A percentile compares a stretch with the other conserved stretches of the same genome.
These are phyloP conservation scores for Apophysomyces trapeziformis DNA, from an alignment of 371 early-diverging fungal species.

Conservation along the genomic window DNA sequence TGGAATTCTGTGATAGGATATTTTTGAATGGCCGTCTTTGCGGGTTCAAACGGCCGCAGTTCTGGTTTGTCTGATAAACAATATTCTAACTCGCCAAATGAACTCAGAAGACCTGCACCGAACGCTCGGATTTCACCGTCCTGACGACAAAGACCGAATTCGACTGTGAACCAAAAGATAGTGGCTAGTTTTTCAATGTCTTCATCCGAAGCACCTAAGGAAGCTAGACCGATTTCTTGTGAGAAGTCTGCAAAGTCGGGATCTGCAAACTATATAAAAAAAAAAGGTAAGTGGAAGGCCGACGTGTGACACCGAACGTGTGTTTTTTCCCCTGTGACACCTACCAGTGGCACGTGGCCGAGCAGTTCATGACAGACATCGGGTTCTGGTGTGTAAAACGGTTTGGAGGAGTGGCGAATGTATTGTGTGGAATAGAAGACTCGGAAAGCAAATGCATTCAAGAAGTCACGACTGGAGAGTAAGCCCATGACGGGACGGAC, in stretches of 20 bases:
- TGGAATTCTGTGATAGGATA: slow-evolving; percentile 97
- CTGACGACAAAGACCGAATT: slow-evolving; percentile 94
- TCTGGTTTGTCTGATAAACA: slow-evolving; percentile 83
- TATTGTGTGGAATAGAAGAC: slow-evolving; percentile 98
- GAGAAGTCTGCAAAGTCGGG: slow-evolving; percentile 96
- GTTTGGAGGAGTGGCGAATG: slow-evolving; percentile 91
- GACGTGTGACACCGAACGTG: neutral
- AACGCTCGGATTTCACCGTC: slow-evolving; percentile 83
- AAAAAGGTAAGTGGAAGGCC: neutral
- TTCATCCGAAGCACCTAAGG: slow-evolving; percentile 91
- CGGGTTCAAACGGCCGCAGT: slow-evolving; percentile 83
- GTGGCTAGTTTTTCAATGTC: slow-evolving; percentile 91
- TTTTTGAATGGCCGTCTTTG: slow-evolving; percentile 76
- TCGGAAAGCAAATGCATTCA: slow-evolving; percentile 97
- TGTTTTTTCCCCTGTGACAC: neutral
- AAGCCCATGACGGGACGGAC: slow-evolving; percentile 96
- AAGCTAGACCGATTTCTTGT: slow-evolving; percentile 95
- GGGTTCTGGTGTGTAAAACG: slow-evolving; percentile 95
- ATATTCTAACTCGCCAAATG: slow-evolving; percentile 97
- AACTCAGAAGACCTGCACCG: slow-evolving; percentile 94
- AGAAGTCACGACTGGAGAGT: slow-evolving; percentile 91
- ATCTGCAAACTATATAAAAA: slow-evolving; percentile 74
- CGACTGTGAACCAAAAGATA: slow-evolving; percentile 95
- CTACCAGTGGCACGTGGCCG: slow-evolving; percentile 76
- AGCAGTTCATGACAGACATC: slow-evolving; percentile 88